Percentiles rank a stretch among this genome's conserved stretches.
Evolutionary conservation across 805 yeast genomes (phyloP).

Genomic region (Maudiozyma barnettii): DNA sequence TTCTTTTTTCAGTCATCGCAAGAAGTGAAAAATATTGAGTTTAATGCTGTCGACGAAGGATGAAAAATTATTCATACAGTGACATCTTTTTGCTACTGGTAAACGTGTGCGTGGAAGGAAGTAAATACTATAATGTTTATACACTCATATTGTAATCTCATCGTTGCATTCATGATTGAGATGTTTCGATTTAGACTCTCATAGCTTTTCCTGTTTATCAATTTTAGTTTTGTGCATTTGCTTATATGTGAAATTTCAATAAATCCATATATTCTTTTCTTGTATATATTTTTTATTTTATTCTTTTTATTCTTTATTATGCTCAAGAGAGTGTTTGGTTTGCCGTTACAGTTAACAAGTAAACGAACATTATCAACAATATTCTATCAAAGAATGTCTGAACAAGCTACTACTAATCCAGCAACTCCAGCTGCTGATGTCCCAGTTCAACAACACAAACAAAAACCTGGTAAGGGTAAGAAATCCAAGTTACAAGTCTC

Average conservation of each 20-base stretch:
- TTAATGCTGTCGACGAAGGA: too few relatives aligned
- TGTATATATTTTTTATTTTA: neutral
- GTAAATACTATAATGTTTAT: too few relatives aligned
- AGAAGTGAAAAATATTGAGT: too few relatives aligned
- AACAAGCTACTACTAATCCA: conserved; percentile 11
- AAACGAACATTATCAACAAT: neutral
- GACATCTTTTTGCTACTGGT: too few relatives aligned
- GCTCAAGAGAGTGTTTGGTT: conserved; percentile 2
- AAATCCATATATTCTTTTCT: neutral
- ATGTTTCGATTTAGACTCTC: too few relatives aligned
- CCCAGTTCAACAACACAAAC: conserved; percentile 2
- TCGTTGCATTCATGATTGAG: too few relatives aligned
- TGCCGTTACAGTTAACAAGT: neutral
- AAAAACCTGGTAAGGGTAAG: conserved; percentile 16
- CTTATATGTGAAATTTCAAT: neutral
- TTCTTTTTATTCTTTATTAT: conserved; percentile 1
- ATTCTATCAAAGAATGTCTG: conserved; percentile 10
- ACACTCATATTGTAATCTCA: too few relatives aligned
- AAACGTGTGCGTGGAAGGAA: too few relatives aligned
- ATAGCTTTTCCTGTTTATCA: neutral
- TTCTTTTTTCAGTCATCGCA: neutral
- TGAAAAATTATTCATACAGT: too few relatives aligned
- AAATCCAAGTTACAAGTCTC: conserved; percentile 54
- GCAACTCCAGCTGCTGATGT: conserved; percentile 2
- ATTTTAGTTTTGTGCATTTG: neutral